These are phyloP conservation scores for Moesziomyces parantarcticus DNA, from an alignment of 1,284 basidiomycete genomes.

Conservation along the genomic window DNA sequence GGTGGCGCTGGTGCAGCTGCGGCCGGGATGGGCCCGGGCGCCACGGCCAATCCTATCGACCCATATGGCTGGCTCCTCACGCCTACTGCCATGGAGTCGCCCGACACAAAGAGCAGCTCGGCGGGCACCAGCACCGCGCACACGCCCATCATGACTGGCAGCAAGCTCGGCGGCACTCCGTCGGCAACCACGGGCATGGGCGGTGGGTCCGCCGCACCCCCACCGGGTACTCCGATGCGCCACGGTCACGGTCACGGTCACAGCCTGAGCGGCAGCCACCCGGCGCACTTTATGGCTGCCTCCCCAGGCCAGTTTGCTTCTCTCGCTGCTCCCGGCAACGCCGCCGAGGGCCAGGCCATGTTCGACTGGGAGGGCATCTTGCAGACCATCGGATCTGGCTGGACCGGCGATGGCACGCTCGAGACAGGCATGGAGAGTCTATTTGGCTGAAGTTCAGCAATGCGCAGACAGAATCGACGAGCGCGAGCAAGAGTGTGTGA, in stretches of 20 bases:
- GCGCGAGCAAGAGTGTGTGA: neutral
- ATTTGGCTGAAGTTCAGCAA: conserved; percentile 17
- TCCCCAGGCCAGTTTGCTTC: conserved; percentile 22
- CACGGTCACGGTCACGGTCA: conserved; percentile 16
- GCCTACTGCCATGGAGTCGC: conserved; percentile 33
- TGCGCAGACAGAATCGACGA: neutral
- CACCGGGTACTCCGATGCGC: conserved; percentile 10
- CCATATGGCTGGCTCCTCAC: conserved; percentile 51
- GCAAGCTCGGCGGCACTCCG: conserved; percentile 8
- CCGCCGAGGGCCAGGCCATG: conserved; percentile 23
- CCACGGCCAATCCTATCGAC: conserved; percentile 36
- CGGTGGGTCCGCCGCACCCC: neutral
- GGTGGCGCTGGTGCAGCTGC: conserved; percentile 2
- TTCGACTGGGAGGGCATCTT: conserved; percentile 51
- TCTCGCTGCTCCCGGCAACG: conserved; percentile 4
- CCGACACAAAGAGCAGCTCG: conserved; percentile 26
- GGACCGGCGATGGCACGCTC: conserved; percentile 45
- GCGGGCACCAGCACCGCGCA: conserved; percentile 19
- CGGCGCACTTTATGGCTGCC: conserved; percentile 14
- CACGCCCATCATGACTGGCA: conserved; percentile 22
- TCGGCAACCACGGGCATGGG: neutral
- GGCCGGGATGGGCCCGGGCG: neutral
- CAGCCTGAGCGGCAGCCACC: conserved; percentile 9
- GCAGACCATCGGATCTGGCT: conserved; percentile 46
- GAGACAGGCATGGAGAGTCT: conserved; percentile 48